Evolutionary conservation across 164 flowering plant species (phyloP).

Genomic region (Dillenia suffruticosa): DNA sequence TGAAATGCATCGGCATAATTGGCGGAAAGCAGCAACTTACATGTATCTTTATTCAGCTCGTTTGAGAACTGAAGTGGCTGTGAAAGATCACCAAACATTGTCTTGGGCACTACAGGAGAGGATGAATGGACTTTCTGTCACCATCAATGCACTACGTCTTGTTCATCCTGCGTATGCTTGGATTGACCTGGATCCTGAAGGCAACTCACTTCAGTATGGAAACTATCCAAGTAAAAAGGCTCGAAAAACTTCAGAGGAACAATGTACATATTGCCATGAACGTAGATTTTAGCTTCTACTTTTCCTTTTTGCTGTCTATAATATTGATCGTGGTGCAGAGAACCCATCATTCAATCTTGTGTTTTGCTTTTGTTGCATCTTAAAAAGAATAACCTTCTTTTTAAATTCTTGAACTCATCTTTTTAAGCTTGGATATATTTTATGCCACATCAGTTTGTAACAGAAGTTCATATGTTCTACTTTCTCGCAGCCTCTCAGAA

Average conservation of each 20-base stretch:
- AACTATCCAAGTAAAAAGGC: conserved; percentile 68
- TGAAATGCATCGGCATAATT: conserved; percentile 83
- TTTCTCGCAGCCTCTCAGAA: conserved; percentile 30
- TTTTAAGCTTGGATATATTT: no score
- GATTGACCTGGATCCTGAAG: conserved; percentile 60
- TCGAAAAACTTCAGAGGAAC: conserved; percentile 35
- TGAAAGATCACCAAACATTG: conserved; percentile 36
- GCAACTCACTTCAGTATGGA: conserved; percentile 25
- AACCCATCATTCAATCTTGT: no score
- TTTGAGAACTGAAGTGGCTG: conserved; percentile 48
- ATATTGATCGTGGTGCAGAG: no score
- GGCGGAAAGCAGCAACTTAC: conserved; percentile 83
- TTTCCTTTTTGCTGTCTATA: no score
- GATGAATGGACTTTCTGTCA: conserved; percentile 75
- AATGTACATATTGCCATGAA: conserved; percentile 27
- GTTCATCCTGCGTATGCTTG: conserved; percentile 84
- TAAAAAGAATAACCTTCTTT: no score
- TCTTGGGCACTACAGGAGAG: conserved; percentile 67
- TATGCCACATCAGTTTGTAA: no score
- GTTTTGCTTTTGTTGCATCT: not conserved
- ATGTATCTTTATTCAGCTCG: conserved; percentile 70
- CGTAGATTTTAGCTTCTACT: no score
- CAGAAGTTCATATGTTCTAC: not conserved
- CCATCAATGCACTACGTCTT: conserved; percentile 85
- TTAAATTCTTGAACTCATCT: no score